These are phyloP conservation scores for Microcos paniculata DNA, from an alignment of 345 rosid genomes.

Conservation along the genomic window DNA sequence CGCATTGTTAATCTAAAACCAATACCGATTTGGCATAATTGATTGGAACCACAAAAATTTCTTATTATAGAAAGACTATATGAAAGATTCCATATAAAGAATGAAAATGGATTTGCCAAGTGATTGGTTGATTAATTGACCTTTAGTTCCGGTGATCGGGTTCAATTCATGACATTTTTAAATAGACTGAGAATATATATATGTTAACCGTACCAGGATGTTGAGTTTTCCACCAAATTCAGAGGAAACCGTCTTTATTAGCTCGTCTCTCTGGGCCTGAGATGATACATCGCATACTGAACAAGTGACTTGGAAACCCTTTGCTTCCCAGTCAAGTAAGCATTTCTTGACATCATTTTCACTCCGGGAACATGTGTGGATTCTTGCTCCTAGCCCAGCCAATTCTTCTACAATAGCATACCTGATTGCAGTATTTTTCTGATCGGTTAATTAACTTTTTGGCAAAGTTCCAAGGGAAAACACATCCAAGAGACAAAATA, in stretches of 20 bases:
- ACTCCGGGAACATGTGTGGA: neutral
- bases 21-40: neutral
- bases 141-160: too few relatives aligned
- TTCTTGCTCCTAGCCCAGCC: neutral
- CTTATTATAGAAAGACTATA: too few relatives aligned
- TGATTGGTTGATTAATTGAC: too few relatives aligned
- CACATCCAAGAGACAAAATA: too few relatives aligned
- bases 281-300: constrained; percentile 54
- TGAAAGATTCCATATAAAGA: too few relatives aligned
- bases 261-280: constrained; percentile 36
- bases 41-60: neutral
- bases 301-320: constrained; percentile 16
- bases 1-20: neutral
- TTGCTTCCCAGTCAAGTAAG: neutral
- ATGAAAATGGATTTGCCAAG: too few relatives aligned
- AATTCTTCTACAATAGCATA: constrained; percentile 15
- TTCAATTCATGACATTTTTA: too few relatives aligned
- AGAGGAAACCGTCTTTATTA: constrained; percentile 39
- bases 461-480: too few relatives aligned
- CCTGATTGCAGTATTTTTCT: constrained; percentile 11
- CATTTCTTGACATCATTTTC: neutral
- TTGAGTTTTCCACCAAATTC: constrained; percentile 21
- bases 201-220: constrained; percentile 53
- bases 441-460: too few relatives aligned
- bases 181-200: too few relatives aligned